These are phyloP conservation scores for Chrysanthemum seticuspe DNA, from an alignment of 129 eudicot species.

Conservation along the genomic window DNA sequence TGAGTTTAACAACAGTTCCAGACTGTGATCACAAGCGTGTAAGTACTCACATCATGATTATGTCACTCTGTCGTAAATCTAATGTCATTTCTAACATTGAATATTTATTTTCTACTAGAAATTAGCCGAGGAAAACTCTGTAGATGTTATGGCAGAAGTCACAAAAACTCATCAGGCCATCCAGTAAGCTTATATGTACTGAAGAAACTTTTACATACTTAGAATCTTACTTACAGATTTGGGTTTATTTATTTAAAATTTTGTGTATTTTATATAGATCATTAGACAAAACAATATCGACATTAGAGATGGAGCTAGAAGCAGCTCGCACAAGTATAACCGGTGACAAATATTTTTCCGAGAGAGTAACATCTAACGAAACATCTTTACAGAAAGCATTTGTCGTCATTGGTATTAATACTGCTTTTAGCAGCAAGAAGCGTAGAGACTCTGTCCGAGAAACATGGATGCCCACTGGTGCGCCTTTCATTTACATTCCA, in stretches of 20 bases:
- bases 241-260: neutral
- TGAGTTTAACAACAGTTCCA: constrained; percentile 21
- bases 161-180: constrained; percentile 64
- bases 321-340: constrained; percentile 31
- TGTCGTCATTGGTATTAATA: constrained; percentile 75
- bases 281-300: constrained; percentile 51
- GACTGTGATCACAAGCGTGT: constrained; percentile 61
- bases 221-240: neutral
- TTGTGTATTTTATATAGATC: constrained; percentile 27
- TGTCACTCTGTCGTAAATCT: neutral
- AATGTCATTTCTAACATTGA: constrained; percentile 1
- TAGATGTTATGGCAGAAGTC: constrained; percentile 53
- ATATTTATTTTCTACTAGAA: constrained; percentile 31
- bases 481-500: neutral
- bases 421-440: constrained; percentile 80
- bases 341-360: constrained; percentile 19
- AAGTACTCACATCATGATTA: constrained; percentile 17
- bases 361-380: constrained; percentile 26
- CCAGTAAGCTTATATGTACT: constrained; percentile 35
- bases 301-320: constrained; percentile 53
- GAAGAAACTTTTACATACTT: neutral
- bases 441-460: constrained; percentile 77
- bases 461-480: constrained; percentile 93
- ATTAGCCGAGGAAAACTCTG: constrained; percentile 48
- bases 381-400: constrained; percentile 45